Evolutionary conservation across 164 flowering plant genomes (phyloP), one percentile per base, ranked within the genome.

Genomic region (Euptelea pleiosperma): DNA sequence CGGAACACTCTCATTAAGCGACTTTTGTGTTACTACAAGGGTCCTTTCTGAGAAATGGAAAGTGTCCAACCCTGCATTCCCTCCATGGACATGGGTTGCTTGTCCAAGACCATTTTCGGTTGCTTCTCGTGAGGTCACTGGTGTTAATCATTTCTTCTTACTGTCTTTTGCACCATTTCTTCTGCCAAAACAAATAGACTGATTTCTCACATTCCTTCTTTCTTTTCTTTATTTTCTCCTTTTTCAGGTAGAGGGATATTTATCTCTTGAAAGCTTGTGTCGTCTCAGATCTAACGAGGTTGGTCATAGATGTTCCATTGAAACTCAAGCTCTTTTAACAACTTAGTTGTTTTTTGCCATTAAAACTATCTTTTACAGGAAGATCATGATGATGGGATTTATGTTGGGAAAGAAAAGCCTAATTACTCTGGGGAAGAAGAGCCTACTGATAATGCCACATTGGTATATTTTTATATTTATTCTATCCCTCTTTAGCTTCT

Each of bases 81-180:
- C 86, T 54, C 73, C 78, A n/a, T 82, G 86, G 87, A 62, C 65
- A 40, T 84, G 89, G 89, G 34, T 79, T 48, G 53, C 74, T 58
- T 68, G 59, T 55, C 57, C 67, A 18, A 80, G 69, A 25, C 67
- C 58, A 40, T 75, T 70, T 24, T 54, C 71, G 57, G 34, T 60
- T 63, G 56, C 70, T 60, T 49, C 76, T 3, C 52, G 35, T 33
- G 44, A 70, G 37, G 78, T 71, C 33, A 26, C n/a, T 37, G 25
- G 12, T 15, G 21, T 39, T n/a, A 46, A n/a, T 60, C n/a, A 14
- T 53, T 25, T 40, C n/a, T 26, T 35, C 37, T 10, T 18, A 19
- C 30, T 31, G 4, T 26, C 25, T 34, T 4, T 58, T 50, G 14
- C n/a, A 6, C 8, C 8, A n/a, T 35, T 36, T 36, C 33, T 15